Evolutionary conservation across 2,329 filamentous ascomycete genomes (phyloP).

Genomic region (Capronia epimyces): DNA sequence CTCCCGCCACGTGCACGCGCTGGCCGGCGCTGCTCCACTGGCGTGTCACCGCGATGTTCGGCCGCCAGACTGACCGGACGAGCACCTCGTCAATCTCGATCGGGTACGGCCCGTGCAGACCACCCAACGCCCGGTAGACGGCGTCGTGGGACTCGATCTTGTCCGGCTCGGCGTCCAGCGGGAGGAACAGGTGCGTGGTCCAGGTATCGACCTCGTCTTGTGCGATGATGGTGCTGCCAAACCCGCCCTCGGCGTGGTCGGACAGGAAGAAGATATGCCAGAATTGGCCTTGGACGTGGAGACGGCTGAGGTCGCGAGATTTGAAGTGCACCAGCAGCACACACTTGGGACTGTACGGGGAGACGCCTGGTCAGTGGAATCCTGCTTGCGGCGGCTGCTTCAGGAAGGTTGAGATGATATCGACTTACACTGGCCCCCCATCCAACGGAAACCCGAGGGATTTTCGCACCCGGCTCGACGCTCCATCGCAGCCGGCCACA

Average conservation of each 20-base stretch:
- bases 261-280: constrained; percentile 34
- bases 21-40: constrained; percentile 19
- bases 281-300: constrained; percentile 31
- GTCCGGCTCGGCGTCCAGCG: constrained; percentile 18
- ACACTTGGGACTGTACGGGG: constrained; percentile 17
- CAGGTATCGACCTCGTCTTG: constrained; percentile 35
- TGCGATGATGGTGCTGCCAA: constrained; percentile 30
- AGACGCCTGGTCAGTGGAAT: not conserved
- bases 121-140: constrained; percentile 5
- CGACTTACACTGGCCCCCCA: constrained; percentile 32
- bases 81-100: constrained; percentile 36
- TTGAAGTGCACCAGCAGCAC: constrained; percentile 34
- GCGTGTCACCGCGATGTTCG: constrained; percentile 31
- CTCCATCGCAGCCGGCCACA: constrained; percentile 33
- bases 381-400: constrained; percentile 29
- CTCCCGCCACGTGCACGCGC: constrained; percentile 45
- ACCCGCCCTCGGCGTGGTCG: constrained; percentile 1
- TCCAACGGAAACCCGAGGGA: constrained; percentile 26
- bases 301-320: constrained; percentile 29
- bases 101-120: constrained; percentile 7
- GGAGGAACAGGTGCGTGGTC: constrained; percentile 31
- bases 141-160: constrained; percentile 26
- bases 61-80: constrained; percentile 31
- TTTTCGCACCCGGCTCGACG: constrained; percentile 28
- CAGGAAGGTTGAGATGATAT: too few relatives aligned